Percentiles rank a stretch among this genome's conserved stretches.
phyloP scores from a whole-genome alignment of 2,329 filamentous ascomycete genomes.

The Pseudonectria buxi region DNA sequence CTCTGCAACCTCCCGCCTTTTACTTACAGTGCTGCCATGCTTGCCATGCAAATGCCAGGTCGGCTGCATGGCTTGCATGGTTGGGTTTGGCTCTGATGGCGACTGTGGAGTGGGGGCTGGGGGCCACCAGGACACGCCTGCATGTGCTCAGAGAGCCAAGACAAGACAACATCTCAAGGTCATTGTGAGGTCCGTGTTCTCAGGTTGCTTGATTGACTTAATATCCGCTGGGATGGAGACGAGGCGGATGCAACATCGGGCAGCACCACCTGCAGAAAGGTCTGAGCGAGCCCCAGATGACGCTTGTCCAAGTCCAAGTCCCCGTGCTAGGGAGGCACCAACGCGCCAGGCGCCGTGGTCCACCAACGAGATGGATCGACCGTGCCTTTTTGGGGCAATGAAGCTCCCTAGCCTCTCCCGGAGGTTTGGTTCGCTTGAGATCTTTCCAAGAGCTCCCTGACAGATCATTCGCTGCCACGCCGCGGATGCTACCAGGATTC shows the following conservation, averaged over 20 bases:
- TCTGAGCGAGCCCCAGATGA: constrained; percentile 2
- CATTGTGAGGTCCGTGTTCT: no score
- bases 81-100: constrained; percentile 11
- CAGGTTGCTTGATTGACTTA: no score
- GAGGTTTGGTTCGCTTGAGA: constrained; percentile 33
- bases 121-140: constrained; percentile 9
- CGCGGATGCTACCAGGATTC: constrained; percentile 17
- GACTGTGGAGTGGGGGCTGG: constrained; percentile 12
- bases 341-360: constrained; percentile 15
- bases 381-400: constrained; percentile 27
- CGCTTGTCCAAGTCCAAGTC: constrained; percentile 1
- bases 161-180: no score
- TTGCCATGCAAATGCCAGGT: no score
- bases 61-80: constrained; percentile 9
- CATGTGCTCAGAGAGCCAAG: no score
- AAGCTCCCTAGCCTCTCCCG: constrained; percentile 34
- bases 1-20: no score
- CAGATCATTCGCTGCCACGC: constrained; percentile 19
- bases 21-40: no score
- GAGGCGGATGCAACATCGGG: not conserved
- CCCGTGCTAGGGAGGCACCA: not conserved
- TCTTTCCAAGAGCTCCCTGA: constrained; percentile 27
- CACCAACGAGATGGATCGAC: constrained; percentile 21
- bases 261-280: no score
- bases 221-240: constrained; percentile 7